Percentiles rank a stretch among this genome's conserved stretches.
phyloP scores from a whole-genome alignment of 1,284 basidiomycete genomes.

The Tilletiaria anomala region DNA sequence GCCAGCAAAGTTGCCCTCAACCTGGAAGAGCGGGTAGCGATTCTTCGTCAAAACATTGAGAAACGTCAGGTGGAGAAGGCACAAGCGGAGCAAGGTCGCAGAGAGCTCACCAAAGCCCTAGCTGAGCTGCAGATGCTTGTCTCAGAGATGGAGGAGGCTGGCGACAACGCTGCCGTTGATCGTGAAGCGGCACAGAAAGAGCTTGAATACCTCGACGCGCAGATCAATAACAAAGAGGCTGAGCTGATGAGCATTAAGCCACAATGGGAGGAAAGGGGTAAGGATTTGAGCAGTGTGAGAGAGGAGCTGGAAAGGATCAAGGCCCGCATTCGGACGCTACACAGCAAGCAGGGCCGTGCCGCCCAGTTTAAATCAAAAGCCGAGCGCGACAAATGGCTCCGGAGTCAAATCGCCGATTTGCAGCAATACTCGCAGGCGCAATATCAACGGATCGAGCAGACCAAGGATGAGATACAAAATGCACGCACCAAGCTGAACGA shows the following conservation, averaged over 20 bases:
- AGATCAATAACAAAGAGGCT: conserved; percentile 53
- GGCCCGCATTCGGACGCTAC: conserved; percentile 22
- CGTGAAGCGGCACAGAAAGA: too few species aligned
- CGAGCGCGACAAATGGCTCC: conserved; percentile 30
- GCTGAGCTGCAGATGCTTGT: conserved; percentile 63
- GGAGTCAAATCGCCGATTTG: conserved; percentile 17
- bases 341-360: conserved; percentile 31
- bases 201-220: conserved; percentile 48
- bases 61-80: conserved; percentile 49
- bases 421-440: conserved; percentile 12
- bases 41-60: neutral
- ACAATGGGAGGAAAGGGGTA: conserved; percentile 52
- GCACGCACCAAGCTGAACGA: conserved; percentile 54
- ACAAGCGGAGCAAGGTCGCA: conserved; percentile 58
- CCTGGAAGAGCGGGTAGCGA: too few species aligned
- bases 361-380: conserved; percentile 22
- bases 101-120: conserved; percentile 45
- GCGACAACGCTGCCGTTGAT: too few species aligned
- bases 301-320: conserved; percentile 17
- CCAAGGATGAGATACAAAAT: conserved; percentile 10
- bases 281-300: conserved; percentile 28
- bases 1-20: too few species aligned
- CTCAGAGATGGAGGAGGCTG: conserved; percentile 53
- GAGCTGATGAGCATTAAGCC: conserved; percentile 53
- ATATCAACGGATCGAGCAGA: conserved; percentile 12